A percentile compares a stretch with the other conserved stretches of the same genome.
phyloP scores from a whole-genome alignment of 345 rosid genomes.

The Citrus reticulata region DNA sequence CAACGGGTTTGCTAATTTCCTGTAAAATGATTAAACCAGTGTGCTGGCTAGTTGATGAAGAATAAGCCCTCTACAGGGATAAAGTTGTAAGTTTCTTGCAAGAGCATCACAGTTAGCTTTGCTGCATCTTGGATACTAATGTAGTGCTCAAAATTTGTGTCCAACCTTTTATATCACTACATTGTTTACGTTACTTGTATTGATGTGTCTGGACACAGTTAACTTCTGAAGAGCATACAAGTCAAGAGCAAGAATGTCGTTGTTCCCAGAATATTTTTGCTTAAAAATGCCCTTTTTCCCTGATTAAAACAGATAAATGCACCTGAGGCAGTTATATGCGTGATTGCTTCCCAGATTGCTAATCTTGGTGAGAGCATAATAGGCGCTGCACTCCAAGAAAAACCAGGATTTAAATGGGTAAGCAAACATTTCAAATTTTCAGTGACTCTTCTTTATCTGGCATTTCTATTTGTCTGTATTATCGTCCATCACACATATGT shows the following conservation, averaged over 20 bases:
- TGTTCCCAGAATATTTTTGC: neutral
- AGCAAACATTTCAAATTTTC: constrained; percentile 8
- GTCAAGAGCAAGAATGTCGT: neutral
- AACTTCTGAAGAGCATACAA: neutral
- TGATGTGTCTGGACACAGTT: neutral
- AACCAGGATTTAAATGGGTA: constrained; percentile 89
- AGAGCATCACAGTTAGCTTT: neutral
- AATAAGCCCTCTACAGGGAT: neutral
- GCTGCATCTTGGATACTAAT: neutral
- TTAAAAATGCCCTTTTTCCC: neutral
- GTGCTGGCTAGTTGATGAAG: neutral
- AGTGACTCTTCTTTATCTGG: neutral
- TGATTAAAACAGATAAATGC: constrained; percentile 50
- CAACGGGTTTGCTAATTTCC: neutral
- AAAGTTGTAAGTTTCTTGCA: neutral
- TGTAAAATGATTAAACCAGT: neutral
- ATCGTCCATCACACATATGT: neutral
- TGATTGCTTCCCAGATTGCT: constrained; percentile 90
- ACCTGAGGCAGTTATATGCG: constrained; percentile 68
- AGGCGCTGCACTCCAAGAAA: constrained; percentile 85
- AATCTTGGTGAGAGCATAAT: constrained; percentile 92
- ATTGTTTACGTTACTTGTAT: neutral
- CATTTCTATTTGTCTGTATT: neutral
- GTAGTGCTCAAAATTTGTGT: neutral
- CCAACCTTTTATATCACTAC: neutral